Base-by-base conservation (phyloP, 2,329 filamentous ascomycete species). In the Thelonectria blattea region DNA sequence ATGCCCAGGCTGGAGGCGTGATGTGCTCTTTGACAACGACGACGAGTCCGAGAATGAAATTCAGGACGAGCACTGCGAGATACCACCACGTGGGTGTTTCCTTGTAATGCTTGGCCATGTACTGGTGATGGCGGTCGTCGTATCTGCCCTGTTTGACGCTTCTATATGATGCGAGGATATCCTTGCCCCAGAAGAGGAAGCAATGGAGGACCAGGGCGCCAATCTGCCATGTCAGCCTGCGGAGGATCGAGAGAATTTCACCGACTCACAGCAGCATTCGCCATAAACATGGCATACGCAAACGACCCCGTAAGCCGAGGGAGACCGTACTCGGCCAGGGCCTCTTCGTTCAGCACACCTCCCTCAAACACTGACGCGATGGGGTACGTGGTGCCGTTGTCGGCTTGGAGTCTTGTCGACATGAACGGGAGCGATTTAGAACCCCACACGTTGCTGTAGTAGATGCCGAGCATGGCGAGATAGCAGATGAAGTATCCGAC, bases 101-200 rank as follows among this genome's bases (percentile, higher is more conserved):
- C 55, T 81, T 82, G 68, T 85, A 85, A 66, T 83, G 66, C 64
- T 81, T 79, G 2, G 68, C 71, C 83, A 86, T 85, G 64, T 84
- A 75, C 0, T 59, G 70, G 63, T 86, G 83, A 64, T 87, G 84
- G 0, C 75, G 78, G 57, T 87, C 84, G 15, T 79, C 78, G 22
- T 75, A 81, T 11, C 65, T 71, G 5, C 80, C 79, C 3, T 72
- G 66, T 18, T 62, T 78, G 0, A 81, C 78, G n/a, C 73, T 80
- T 66, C 79, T 81, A 70, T 77, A 85, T 0, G 84, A 75, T 7
- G 67, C 67, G 3, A 74, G 48, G n/a, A 85, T 76, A 58, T 87
- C 85, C 5, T 76, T 76, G 3, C 84, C 81, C 82, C 82, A 86
- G 67, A 87, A 87, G 5, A 86, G 68, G 51, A 81, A 58, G 61